phyloP scores from a whole-genome alignment of 2,329 filamentous ascomycete species.

The Ascomycota sp. region DNA sequence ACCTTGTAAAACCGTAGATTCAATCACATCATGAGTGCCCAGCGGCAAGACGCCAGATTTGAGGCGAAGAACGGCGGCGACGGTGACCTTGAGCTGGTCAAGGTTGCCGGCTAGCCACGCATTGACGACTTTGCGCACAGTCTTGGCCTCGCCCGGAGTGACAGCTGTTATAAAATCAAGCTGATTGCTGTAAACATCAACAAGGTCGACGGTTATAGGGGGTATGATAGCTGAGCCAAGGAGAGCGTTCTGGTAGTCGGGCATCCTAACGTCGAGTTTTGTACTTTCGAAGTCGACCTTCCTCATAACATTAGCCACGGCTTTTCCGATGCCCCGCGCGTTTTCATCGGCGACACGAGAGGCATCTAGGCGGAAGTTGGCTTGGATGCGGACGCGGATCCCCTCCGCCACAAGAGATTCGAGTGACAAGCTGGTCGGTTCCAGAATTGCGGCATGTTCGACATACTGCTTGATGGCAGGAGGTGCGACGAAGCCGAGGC shows the following conservation, averaged over 20 bases:
- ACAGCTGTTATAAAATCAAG: slow-evolving; percentile 67
- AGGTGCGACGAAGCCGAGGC: slow-evolving; percentile 64
- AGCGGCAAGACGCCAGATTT: slow-evolving; percentile 64
- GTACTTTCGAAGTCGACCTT: slow-evolving; percentile 57
- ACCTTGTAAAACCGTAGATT: slow-evolving; percentile 70
- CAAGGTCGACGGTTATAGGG: slow-evolving; percentile 52
- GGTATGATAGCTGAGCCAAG: slow-evolving; percentile 63
- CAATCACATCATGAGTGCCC: slow-evolving; percentile 54
- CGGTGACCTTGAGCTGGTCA: slow-evolving; percentile 48
- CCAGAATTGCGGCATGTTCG: slow-evolving; percentile 60
- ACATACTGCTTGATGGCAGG: slow-evolving; percentile 70
- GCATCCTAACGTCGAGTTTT: slow-evolving; percentile 56
- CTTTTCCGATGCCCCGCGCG: slow-evolving; percentile 54
- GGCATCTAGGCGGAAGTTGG: slow-evolving; percentile 63
- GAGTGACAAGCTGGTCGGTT: slow-evolving; percentile 67
- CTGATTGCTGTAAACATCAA: slow-evolving; percentile 55
- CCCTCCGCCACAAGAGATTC: slow-evolving; percentile 67
- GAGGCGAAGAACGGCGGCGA: slow-evolving; percentile 50
- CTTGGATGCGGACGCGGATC: slow-evolving; percentile 60
- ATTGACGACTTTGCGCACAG: slow-evolving; percentile 61
- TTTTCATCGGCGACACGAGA: slow-evolving; percentile 49
- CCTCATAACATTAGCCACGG: slow-evolving; percentile 61
- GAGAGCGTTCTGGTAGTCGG: slow-evolving; percentile 59
- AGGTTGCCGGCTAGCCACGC: slow-evolving; percentile 74
- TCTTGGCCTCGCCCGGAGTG: slow-evolving; percentile 53